Percentiles rank a stretch among this genome's conserved stretches.
Evolutionary conservation across 305 asterid species (phyloP).

Genomic region (Solanum hybrid): DNA sequence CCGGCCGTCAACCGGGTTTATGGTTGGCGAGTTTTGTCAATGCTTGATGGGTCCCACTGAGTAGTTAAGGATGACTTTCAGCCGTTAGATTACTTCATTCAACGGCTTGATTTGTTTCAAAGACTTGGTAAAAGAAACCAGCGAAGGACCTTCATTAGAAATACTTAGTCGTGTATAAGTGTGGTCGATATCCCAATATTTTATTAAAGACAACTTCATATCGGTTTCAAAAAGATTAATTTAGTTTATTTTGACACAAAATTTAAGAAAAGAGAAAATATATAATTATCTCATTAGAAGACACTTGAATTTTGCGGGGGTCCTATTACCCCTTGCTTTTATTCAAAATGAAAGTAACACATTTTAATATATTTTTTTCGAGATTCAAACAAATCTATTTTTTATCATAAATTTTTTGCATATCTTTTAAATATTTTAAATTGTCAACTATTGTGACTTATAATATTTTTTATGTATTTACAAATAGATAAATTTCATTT

Average conservation of each 20-base stretch:
- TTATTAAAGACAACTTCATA: too few species aligned
- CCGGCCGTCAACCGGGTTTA: neutral
- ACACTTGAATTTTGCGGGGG: neutral
- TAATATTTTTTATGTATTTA: too few species aligned
- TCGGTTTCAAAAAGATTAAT: too few species aligned
- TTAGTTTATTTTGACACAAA: too few species aligned
- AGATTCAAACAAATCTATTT: too few species aligned
- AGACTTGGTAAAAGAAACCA: neutral
- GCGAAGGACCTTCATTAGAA: neutral
- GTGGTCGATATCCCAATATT: neutral
- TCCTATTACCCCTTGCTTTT: neutral
- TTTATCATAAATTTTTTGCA: too few species aligned
- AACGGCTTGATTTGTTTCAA: neutral
- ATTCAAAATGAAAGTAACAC: neutral
- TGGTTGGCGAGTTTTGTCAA: neutral
- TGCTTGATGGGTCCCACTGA: neutral
- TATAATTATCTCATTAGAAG: too few species aligned
- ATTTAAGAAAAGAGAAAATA: too few species aligned
- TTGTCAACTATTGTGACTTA: neutral
- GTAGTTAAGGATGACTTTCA: neutral
- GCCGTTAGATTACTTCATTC: neutral
- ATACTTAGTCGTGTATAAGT: neutral
- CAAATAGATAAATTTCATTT: too few species aligned
- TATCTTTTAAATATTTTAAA: neutral
- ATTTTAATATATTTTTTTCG: too few species aligned